These are phyloP conservation scores for Magnusiomyces paraingens DNA, from an alignment of 1,139 yeast genomes.

Conservation along the genomic window DNA sequence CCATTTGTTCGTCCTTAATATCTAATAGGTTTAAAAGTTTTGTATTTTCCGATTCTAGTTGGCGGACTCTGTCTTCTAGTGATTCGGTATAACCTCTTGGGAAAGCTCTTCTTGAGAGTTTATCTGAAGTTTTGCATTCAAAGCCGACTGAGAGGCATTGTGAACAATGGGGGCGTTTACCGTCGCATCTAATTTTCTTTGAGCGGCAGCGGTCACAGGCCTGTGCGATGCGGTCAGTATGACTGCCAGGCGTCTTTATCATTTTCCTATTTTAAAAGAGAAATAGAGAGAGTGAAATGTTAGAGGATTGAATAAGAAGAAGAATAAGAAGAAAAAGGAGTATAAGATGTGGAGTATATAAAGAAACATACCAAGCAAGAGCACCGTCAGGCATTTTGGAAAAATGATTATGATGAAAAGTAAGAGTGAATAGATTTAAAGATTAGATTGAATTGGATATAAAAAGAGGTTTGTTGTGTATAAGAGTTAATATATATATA, in stretches of 20 bases:
- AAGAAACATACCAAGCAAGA: slow-evolving; percentile 16
- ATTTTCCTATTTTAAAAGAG: slow-evolving; percentile 37
- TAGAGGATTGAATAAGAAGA: too few relatives aligned
- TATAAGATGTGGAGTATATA: not conserved
- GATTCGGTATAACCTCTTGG: slow-evolving; percentile 75
- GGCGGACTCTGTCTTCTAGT: slow-evolving; percentile 54
- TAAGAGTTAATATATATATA: not conserved
- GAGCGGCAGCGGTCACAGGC: slow-evolving; percentile 86
- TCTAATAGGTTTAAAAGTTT: slow-evolving; percentile 48
- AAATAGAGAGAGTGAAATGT: not conserved
- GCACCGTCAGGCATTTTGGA: slow-evolving; percentile 19
- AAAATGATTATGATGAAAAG: not conserved
- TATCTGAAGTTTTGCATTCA: slow-evolving; percentile 70
- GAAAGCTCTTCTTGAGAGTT: slow-evolving; percentile 60
- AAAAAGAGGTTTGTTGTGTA: too few relatives aligned
- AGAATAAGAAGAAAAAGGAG: not conserved
- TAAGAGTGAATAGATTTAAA: not conserved
- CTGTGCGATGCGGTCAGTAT: slow-evolving; percentile 59
- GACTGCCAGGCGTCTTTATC: slow-evolving; percentile 57
- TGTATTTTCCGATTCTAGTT: slow-evolving; percentile 53
- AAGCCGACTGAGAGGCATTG: slow-evolving; percentile 63
- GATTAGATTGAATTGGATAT: too few relatives aligned
- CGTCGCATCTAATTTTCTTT: slow-evolving; percentile 69
- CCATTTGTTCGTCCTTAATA: slow-evolving; percentile 55
- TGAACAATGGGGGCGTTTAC: slow-evolving; percentile 53